Conservation (phyloP, 805 yeast species). For the Henningerozyma blattae region DNA sequence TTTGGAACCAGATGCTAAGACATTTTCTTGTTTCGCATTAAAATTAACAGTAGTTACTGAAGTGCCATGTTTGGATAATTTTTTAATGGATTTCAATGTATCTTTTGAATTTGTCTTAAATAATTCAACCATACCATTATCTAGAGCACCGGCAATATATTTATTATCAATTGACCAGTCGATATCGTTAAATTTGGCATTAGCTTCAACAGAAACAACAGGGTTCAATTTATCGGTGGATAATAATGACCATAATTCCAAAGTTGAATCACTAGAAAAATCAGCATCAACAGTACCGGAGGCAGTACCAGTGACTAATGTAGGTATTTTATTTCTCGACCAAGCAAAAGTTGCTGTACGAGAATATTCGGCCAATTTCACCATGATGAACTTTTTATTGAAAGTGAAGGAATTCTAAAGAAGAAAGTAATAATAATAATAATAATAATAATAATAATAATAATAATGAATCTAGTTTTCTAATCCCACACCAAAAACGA, state of each 20-base stretch:
- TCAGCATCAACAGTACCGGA: constrained; percentile 91
- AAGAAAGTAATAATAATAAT: neutral
- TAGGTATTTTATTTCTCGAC: constrained; percentile 67
- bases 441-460: no score
- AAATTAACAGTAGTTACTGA: constrained; percentile 65
- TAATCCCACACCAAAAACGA: no score
- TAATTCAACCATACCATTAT: constrained; percentile 65
- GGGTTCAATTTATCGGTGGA: constrained; percentile 29
- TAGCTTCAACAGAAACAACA: constrained; percentile 33
- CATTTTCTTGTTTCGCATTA: constrained; percentile 58
- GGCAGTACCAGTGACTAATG: constrained; percentile 83
- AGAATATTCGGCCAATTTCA: constrained; percentile 70
- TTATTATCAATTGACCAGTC: constrained; percentile 64
- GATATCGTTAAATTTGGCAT: constrained; percentile 61
- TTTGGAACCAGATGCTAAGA: constrained; percentile 78
- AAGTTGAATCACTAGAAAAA: constrained; percentile 65
- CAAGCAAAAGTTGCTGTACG: constrained; percentile 94
- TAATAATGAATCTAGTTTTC: no score
- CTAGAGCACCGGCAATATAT: constrained; percentile 84
- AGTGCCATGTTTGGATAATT: constrained; percentile 50
- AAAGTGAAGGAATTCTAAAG: neutral
- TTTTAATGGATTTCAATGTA: constrained; percentile 36
- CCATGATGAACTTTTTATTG: constrained; percentile 32
- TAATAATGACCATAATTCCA: constrained; percentile 70
- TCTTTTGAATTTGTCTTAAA: constrained; percentile 45